Conservation (phyloP, 257 asterid genomes). For the Scutellaria barbata region DNA sequence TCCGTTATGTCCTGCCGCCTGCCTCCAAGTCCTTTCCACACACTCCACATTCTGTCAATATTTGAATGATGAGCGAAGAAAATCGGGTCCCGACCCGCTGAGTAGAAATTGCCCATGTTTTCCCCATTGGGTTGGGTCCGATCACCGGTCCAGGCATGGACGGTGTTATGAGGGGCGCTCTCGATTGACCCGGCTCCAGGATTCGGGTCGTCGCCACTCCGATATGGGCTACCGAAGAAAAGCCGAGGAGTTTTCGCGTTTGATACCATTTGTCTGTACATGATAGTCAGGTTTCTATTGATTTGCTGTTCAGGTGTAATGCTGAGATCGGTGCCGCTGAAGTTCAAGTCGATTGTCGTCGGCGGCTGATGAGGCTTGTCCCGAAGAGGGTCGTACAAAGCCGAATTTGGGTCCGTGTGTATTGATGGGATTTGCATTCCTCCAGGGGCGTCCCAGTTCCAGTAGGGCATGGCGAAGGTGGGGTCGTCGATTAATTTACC, state of each 20-base stretch:
- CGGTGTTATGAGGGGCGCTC: slow-evolving; percentile 41
- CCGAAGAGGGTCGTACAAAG: slow-evolving; percentile 33
- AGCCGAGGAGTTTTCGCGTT: no score
- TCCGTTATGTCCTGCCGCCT: slow-evolving; percentile 32
- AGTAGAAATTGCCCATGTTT: slow-evolving; percentile 57
- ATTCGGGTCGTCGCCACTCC: neutral
- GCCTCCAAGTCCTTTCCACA: slow-evolving; percentile 37
- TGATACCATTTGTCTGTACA: no score
- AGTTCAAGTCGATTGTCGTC: slow-evolving; percentile 34
- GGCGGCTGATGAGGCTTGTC: slow-evolving; percentile 32
- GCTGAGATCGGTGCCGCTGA: neutral
- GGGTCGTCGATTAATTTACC: slow-evolving; percentile 49
- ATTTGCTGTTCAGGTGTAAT: slow-evolving; percentile 15
- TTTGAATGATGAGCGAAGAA: slow-evolving; percentile 53
- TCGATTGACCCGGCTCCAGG: slow-evolving; percentile 50
- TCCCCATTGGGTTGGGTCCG: slow-evolving; percentile 19
- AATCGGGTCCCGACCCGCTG: slow-evolving; percentile 42
- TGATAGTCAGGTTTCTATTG: slow-evolving; percentile 27
- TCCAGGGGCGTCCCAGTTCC: slow-evolving; percentile 56
- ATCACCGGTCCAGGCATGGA: slow-evolving; percentile 47
- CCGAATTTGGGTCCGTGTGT: slow-evolving; percentile 5
- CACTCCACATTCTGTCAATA: slow-evolving; percentile 47
- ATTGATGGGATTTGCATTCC: slow-evolving; percentile 42
- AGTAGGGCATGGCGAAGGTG: slow-evolving; percentile 51
- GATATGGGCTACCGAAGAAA: no score